Evolutionary conservation across 495 filamentous ascomycete species (phyloP), one percentile per base, ranked within the genome.

Genomic region (Tuber borchii): DNA sequence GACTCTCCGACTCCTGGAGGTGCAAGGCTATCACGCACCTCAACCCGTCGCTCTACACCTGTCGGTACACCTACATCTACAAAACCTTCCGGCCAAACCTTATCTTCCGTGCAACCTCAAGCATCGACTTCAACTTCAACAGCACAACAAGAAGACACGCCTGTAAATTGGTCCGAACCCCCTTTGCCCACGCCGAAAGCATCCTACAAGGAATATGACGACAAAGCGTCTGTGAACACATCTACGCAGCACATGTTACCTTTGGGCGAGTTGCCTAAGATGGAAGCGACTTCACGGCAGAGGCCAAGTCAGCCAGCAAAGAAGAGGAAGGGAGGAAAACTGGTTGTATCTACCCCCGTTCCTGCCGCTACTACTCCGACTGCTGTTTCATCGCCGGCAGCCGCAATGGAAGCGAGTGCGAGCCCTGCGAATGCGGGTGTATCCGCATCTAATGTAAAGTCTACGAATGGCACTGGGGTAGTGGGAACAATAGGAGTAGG

Each of bases 151-250:
- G 71, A 73, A 71, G 79, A 76, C 73, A 75, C 79, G 44, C 74
- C 72, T 44, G 71, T 70, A 74, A 69, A 82, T 68, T 83, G 78
- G 81, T 78, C 76, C 74, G 82, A 83, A 74, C 82, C 82, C 26
- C 81, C 76, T 71, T 78, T 82, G 73, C 76, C 81, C 34, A 77
- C 77, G 65, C 75, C 78, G 37, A 81, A 74, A 76, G 76, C 82
- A 76, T 83, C 82, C 73, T 83, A 83, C 76, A 81, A 78, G 75
- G 82, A 83, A 74, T 83, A 83, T 74, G 81, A 83, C 74, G 75
- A 78, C 71, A 79, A 81, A 70, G 79, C 79, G 44, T 70, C 73
- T 37, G 75, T 76, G 69, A 81, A 79, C 74, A 69, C 71, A 26
- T 81, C 81, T 48, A 83, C 81, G 9, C 71, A 73, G 40, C 71